These are phyloP conservation scores for Alternaria conjuncta DNA, from an alignment of 2,329 filamentous ascomycete genomes.

Conservation along the genomic window DNA sequence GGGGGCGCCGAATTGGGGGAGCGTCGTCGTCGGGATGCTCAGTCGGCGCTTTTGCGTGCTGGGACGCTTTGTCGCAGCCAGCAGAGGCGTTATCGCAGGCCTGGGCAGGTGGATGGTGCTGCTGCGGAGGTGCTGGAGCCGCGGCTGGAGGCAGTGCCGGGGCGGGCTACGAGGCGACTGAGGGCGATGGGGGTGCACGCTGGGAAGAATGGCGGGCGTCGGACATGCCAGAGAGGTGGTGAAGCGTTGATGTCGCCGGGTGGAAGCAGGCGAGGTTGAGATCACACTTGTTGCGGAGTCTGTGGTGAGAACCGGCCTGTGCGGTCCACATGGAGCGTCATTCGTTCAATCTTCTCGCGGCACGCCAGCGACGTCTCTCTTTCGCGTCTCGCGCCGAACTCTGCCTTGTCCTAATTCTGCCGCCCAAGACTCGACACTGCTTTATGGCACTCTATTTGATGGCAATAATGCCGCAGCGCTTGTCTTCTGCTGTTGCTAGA, in stretches of 20 bases:
- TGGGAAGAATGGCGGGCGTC: constrained; percentile 28
- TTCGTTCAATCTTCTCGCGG: constrained; percentile 10
- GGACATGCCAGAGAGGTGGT: constrained; percentile 18
- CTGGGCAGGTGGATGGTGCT: constrained; percentile 22
- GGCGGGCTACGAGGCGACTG: constrained; percentile 1
- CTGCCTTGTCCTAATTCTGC: not conserved
- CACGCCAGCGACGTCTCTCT: constrained; percentile 17
- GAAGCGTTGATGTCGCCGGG: constrained; percentile 15
- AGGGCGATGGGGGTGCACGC: constrained; percentile 15
- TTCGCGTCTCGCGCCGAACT: constrained; percentile 14
- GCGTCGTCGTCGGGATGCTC: constrained; percentile 20
- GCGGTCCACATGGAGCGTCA: constrained; percentile 18
- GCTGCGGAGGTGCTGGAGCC: constrained; percentile 33
- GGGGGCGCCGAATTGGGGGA: constrained; percentile 15
- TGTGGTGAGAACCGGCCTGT: constrained; percentile 23
- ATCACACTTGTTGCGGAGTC: constrained; percentile 24
- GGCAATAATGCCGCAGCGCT: constrained; percentile 1
- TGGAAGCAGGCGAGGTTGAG: constrained; percentile 23
- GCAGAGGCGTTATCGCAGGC: constrained; percentile 34
- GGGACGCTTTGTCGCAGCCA: constrained; percentile 23
- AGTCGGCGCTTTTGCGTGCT: constrained; percentile 8
- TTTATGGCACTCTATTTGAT: not conserved
- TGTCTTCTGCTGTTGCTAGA: constrained; percentile 26
- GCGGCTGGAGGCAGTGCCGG: constrained; percentile 24
- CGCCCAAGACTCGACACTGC: not conserved